Percentiles rank a stretch among this genome's conserved stretches.
Evolutionary conservation across 345 rosid species (phyloP).

Genomic region (Populus nigra): DNA sequence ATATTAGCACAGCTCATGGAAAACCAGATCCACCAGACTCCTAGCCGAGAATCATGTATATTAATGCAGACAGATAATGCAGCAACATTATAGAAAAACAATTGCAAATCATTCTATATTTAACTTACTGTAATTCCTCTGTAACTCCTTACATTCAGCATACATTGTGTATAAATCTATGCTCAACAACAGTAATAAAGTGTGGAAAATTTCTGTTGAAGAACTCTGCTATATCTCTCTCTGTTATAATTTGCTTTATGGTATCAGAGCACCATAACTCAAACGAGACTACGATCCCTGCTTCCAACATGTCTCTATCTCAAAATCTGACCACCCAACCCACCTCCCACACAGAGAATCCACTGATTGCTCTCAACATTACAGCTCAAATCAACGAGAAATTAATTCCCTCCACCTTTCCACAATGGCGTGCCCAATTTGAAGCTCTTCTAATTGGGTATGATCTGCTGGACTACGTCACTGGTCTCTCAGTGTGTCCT

Average conservation of each 20-base stretch:
- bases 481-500: too few species aligned
- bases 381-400: neutral
- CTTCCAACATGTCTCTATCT: neutral
- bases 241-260: neutral
- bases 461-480: too few species aligned
- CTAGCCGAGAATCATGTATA: too few species aligned
- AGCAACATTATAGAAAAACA: too few species aligned
- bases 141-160: neutral
- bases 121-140: neutral
- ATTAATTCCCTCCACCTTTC: neutral
- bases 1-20: too few species aligned
- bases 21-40: too few species aligned
- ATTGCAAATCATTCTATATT: neutral
- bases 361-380: neutral
- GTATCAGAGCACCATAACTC: neutral
- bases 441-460: too few species aligned
- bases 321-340: neutral
- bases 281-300: too few species aligned
- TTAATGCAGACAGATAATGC: too few species aligned
- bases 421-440: neutral
- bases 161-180: too few species aligned
- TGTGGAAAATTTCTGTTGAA: neutral
- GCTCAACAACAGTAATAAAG: too few species aligned
- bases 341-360: neutral
- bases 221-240: too few species aligned